Evolutionary conservation across 2,329 filamentous ascomycete species (phyloP), one percentile per base, ranked within the genome.

Genomic region (Pseudofabraea citricarpa): DNA sequence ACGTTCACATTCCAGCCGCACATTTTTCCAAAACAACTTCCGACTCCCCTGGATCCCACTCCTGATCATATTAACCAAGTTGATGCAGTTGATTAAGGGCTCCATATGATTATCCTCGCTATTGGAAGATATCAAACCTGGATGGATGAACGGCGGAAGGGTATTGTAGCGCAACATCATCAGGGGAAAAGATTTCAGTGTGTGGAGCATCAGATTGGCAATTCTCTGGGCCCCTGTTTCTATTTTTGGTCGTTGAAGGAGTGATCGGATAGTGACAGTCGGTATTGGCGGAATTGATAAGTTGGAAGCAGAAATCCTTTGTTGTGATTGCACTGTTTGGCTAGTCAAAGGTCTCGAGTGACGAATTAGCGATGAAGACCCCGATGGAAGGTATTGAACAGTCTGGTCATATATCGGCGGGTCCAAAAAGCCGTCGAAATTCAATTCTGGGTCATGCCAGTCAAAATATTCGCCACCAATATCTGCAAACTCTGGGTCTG

Each of bases 1-100:
- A 5, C 60, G 56, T 52, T 71, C 67, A 52, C 68, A 72, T 49
- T 73, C 69, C 19, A 59, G 35, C 19, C 55, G 49, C 18, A 72
- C 66, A 50, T 70, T 71, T 40, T 58, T 65, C 68, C 69, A 72
- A 42, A 71, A 69, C 18, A 71, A 44, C 41, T 64, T 69, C 41
- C 62, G 60, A 51, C 59, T 65, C 0, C 62, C 63, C 35, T 53
- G 55, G 2, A 57, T 41, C 3, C 54, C 53, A 29, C 54, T 56
- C 7, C 56, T 58, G 18, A 68, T 57, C 66, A 71, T 69, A 40
- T 64, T 58, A 20, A 69, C 47, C 27, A 71, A 48, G 44, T 57
- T 66, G n/a, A 68, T 60, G 45, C 68, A 71, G 39, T 67, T 70
- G 5, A 45, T 56, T 6, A 71, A 49, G 27, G 66, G 56, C 47